Percentiles rank a stretch among this genome's conserved stretches.
Evolutionary conservation across 129 eudicot genomes (phyloP).

Genomic region (Arctium minus): DNA sequence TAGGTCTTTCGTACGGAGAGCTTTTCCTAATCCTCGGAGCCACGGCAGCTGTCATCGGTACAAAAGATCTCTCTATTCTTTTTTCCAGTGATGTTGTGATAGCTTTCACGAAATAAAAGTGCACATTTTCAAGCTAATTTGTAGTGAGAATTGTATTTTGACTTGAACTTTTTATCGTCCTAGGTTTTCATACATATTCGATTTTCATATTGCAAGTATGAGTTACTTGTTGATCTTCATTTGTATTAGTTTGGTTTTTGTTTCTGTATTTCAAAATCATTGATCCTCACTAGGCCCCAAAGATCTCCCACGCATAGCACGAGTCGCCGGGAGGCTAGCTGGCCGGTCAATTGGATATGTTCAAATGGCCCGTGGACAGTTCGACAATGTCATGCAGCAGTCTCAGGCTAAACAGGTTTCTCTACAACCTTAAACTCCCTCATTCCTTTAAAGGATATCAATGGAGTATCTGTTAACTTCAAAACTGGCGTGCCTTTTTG

Average conservation of each 20-base stretch:
- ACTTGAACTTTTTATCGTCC: background rate
- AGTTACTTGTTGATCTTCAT: background rate
- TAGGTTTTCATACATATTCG: background rate
- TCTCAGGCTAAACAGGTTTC: slow-evolving; percentile 83
- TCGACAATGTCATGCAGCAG: slow-evolving; percentile 85
- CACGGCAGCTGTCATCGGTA: slow-evolving; percentile 80
- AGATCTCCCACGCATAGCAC: slow-evolving; percentile 70
- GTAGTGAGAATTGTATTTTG: background rate
- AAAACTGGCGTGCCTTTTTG: too few relatives aligned
- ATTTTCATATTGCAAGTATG: background rate
- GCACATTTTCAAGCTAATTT: background rate
- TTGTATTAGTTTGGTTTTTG: background rate
- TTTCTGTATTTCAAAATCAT: background rate
- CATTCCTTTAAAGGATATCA: background rate
- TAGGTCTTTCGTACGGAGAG: slow-evolving; percentile 91
- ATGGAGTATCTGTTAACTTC: background rate
- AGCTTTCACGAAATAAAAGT: background rate
- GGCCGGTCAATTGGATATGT: slow-evolving; percentile 85
- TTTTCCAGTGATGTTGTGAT: background rate
- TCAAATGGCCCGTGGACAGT: slow-evolving; percentile 93
- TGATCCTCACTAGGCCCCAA: slow-evolving; percentile 53
- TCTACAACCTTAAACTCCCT: background rate
- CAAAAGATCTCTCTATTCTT: background rate
- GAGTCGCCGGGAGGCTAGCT: slow-evolving; percentile 67
- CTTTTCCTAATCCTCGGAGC: slow-evolving; percentile 83